Percentiles rank a stretch among this genome's conserved stretches.
These are phyloP conservation scores for Reutealis trisperma DNA, from an alignment of 345 rosid genomes.

Conservation along the genomic window DNA sequence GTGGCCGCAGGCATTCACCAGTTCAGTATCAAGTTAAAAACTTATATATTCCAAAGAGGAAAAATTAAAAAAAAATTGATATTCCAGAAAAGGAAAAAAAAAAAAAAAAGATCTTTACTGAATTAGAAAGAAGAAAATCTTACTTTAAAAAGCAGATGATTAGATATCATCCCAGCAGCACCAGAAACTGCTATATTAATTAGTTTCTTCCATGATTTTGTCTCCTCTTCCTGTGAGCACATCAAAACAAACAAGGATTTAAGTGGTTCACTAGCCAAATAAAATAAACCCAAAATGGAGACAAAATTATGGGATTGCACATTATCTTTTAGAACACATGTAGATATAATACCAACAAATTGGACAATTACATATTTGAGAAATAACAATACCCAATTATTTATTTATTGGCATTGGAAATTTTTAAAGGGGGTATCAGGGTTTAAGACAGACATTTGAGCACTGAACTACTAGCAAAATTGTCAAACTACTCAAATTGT, in stretches of 20 bases:
- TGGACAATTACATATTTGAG: neutral
- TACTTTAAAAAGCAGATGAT: slow-evolving; percentile 96
- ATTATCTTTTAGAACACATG: too few species aligned
- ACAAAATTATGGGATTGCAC: too few species aligned
- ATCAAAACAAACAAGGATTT: neutral
- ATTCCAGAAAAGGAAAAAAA: too few species aligned
- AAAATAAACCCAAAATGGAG: neutral
- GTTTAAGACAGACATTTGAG: too few species aligned
- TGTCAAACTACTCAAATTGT: too few species aligned
- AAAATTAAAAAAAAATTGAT: too few species aligned
- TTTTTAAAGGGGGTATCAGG: too few species aligned
- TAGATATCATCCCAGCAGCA: slow-evolving; percentile 96
- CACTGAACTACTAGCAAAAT: too few species aligned
- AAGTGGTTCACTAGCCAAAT: neutral
- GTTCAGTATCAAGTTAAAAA: neutral
- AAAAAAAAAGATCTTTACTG: neutral
- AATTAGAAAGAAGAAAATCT: slow-evolving; percentile 17
- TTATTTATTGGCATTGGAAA: too few species aligned
- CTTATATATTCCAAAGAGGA: neutral
- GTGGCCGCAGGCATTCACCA: neutral
- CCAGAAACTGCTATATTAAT: slow-evolving; percentile 85
- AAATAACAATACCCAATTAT: neutral
- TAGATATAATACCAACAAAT: neutral
- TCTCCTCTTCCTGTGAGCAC: slow-evolving; percentile 75
- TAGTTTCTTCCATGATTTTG: slow-evolving; percentile 86